Conservation (phyloP, 2,329 filamentous ascomycete species). For the Colletotrichum cuscutae region DNA sequence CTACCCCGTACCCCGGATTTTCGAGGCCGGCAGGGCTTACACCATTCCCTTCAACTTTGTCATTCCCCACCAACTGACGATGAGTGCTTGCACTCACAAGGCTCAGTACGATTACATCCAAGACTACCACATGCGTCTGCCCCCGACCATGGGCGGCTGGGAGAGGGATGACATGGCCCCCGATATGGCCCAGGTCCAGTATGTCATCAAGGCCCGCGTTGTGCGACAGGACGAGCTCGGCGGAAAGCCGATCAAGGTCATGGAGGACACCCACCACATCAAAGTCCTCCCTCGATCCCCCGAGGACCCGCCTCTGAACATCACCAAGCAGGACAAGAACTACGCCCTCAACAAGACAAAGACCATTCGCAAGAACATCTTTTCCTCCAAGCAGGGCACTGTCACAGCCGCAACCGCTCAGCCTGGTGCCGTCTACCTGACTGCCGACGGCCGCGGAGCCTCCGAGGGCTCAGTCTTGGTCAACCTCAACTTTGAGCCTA, state of each 20-base stretch:
- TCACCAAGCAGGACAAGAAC: conserved; percentile 57
- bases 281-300: conserved; percentile 62
- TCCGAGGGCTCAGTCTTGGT: conserved; percentile 55
- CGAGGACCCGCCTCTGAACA: conserved; percentile 62
- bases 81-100: conserved; percentile 65
- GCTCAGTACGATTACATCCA: conserved; percentile 56
- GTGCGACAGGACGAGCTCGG: conserved; percentile 44
- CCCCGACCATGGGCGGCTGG: conserved; percentile 64
- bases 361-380: conserved; percentile 62
- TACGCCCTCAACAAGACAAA: conserved; percentile 64
- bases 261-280: conserved; percentile 56
- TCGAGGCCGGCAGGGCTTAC: conserved; percentile 60
- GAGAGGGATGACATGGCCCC: conserved; percentile 65
- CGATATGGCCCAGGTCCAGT: conserved; percentile 64
- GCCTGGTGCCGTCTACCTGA: conserved; percentile 60
- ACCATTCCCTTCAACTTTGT: conserved; percentile 69
- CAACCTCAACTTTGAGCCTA: conserved; percentile 59
- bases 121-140: conserved; percentile 63
- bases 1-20: conserved; percentile 59
- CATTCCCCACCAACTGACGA: conserved; percentile 66
- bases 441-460: conserved; percentile 57
- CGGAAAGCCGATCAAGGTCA: conserved; percentile 43
- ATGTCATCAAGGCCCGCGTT: conserved; percentile 60
- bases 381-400: conserved; percentile 61
- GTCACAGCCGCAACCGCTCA: conserved; percentile 58